Conservation (phyloP, 306 rosid species). For the Cucurbita pepo region DNA sequence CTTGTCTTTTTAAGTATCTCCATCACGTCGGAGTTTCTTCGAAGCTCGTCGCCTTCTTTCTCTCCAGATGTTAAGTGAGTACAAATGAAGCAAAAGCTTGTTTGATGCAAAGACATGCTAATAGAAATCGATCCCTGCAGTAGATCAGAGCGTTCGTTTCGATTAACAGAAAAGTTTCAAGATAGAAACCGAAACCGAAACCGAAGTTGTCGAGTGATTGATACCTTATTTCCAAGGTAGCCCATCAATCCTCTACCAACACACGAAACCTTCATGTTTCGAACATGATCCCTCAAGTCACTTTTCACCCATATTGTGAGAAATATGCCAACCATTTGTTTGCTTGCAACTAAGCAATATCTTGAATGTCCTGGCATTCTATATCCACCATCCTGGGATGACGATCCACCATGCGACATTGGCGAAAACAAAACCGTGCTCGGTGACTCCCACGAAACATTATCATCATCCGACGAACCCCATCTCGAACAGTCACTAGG, state of each 20-base stretch:
- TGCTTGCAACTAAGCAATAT: constrained; percentile 93
- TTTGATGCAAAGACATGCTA: constrained; percentile 91
- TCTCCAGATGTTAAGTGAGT: constrained; percentile 94
- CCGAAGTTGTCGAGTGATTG: not conserved
- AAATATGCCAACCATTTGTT: constrained; percentile 98
- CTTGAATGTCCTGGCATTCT: constrained; percentile 66
- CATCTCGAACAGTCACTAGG: constrained; percentile 73
- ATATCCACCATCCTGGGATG: constrained; percentile 66
- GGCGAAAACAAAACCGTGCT: constrained; percentile 84
- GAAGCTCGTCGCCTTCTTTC: constrained; percentile 92
- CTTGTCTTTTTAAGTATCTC: constrained; percentile 90
- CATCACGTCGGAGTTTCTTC: constrained; percentile 92
- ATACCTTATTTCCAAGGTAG: constrained; percentile 96
- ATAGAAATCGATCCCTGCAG: constrained; percentile 92
- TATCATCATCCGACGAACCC: constrained; percentile 98
- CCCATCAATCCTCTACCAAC: constrained; percentile 99
- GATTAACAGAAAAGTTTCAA: not conserved
- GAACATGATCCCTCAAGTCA: constrained; percentile 74
- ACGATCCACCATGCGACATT: constrained; percentile 56
- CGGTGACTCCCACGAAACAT: constrained; percentile 77
- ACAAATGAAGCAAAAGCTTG: constrained; percentile 91
- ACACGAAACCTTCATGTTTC: constrained; percentile 86
- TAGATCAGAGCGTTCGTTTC: constrained; percentile 10
- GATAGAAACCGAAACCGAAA: not conserved
- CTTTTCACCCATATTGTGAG: constrained; percentile 95